A percentile compares a stretch with the other conserved stretches of the same genome.
Conservation (phyloP, 2,329 filamentous ascomycete species). For the Aspergillus sp. region DNA sequence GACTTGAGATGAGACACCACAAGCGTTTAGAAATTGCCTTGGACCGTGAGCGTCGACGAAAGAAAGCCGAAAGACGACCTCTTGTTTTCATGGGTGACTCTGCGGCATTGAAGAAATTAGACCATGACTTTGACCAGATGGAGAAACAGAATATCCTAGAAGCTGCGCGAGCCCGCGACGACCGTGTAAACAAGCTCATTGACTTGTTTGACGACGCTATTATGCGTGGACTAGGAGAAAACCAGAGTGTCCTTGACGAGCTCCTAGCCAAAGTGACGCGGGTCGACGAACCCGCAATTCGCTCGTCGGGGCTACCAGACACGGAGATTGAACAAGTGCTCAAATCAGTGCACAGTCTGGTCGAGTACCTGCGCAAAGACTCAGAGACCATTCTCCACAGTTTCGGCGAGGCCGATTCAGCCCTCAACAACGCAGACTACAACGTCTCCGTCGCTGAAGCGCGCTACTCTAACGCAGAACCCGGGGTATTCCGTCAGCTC, state of each 20-base stretch:
- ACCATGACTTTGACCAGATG: conserved; percentile 50
- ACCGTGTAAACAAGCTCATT: conserved; percentile 51
- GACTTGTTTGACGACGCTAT: conserved; percentile 53
- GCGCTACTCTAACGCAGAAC: conserved; percentile 44
- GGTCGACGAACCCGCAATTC: conserved; percentile 34
- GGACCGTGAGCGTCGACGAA: conserved; percentile 55
- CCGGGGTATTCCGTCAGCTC: conserved; percentile 43
- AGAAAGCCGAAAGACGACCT: conserved; percentile 54
- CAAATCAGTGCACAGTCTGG: conserved; percentile 36
- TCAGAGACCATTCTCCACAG: conserved; percentile 47
- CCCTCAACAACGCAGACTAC: conserved; percentile 53
- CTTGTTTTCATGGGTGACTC: conserved; percentile 54
- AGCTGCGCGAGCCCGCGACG: conserved; percentile 50
- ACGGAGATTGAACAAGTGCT: conserved; percentile 40
- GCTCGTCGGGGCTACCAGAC: conserved; percentile 33
- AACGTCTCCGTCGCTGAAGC: conserved; percentile 56
- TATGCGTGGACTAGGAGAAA: conserved; percentile 50
- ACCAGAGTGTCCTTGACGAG: conserved; percentile 52
- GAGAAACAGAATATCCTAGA: conserved; percentile 52
- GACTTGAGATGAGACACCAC: conserved; percentile 51
- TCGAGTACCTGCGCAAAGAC: conserved; percentile 42
- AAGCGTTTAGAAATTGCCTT: conserved; percentile 51
- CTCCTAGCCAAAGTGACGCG: conserved; percentile 45
- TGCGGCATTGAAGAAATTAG: conserved; percentile 49
- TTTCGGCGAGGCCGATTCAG: conserved; percentile 50